These are phyloP conservation scores for Nakaseomyces bracarensis DNA, from an alignment of 1,139 yeast species.

Conservation along the genomic window DNA sequence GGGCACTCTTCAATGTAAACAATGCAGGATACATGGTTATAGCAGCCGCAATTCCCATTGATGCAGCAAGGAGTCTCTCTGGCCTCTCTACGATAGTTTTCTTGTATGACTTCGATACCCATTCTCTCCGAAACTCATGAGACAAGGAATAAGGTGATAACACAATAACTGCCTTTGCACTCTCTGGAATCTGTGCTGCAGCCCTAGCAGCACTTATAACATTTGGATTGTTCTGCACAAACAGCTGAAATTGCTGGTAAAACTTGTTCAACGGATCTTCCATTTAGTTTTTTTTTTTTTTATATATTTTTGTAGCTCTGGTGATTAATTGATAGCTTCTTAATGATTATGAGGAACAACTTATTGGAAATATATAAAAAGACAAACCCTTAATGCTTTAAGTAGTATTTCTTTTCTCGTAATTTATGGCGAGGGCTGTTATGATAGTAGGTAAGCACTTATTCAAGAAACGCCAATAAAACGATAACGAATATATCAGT, in stretches of 20 bases:
- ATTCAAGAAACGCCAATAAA: no score
- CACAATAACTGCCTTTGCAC: constrained; percentile 45
- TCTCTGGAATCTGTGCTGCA: constrained; percentile 37
- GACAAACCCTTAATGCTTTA: no score
- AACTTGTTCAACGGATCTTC: constrained; percentile 35
- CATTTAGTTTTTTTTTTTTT: no score
- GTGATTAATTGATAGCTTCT: no score
- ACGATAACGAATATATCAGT: no score
- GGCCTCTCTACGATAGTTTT: constrained; percentile 79
- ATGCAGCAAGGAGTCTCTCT: constrained; percentile 65
- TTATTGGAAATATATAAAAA: no score
- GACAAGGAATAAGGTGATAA: constrained; percentile 54
- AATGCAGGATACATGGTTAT: constrained; percentile 59
- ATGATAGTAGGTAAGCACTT: no score
- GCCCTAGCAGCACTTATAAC: constrained; percentile 42
- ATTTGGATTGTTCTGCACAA: constrained; percentile 48
- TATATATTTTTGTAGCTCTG: no score
- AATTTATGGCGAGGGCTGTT: no score
- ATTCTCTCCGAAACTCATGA: constrained; percentile 65
- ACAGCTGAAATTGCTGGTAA: constrained; percentile 39
- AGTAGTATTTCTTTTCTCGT: no score
- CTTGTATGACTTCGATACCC: constrained; percentile 65
- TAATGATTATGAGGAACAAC: no score
- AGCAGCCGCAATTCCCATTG: constrained; percentile 74
- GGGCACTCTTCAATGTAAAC: constrained; percentile 43